Percentiles rank a stretch among this genome's conserved stretches.
These are phyloP conservation scores for Coniosporium apollinis DNA, from an alignment of 495 filamentous ascomycete species.

Conservation along the genomic window DNA sequence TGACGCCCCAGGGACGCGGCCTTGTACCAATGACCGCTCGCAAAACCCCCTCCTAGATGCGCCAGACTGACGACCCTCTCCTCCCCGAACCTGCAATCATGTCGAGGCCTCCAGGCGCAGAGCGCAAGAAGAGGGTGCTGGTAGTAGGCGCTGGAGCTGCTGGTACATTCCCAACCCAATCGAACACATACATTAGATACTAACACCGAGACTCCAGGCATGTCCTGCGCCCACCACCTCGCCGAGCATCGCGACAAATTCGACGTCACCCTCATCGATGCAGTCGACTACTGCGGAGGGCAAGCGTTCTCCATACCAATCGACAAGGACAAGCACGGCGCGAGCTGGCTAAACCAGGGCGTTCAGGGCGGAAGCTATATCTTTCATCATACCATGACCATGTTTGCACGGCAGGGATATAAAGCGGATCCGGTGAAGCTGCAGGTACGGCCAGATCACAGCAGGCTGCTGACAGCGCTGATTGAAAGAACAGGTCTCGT, in stretches of 20 bases:
- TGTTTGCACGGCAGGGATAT: constrained; percentile 53
- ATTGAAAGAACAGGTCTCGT: constrained; percentile 35
- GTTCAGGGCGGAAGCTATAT: constrained; percentile 67
- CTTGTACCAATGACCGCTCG: too few species aligned
- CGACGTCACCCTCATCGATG: constrained; percentile 57
- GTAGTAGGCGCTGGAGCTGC: constrained; percentile 26
- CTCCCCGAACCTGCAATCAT: too few species aligned
- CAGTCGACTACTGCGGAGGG: constrained; percentile 50
- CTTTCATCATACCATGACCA: constrained; percentile 69
- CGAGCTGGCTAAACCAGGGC: constrained; percentile 68
- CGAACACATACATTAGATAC: not conserved
- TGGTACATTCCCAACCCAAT: constrained; percentile 9
- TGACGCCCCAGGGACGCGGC: too few species aligned
- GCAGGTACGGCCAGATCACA: constrained; percentile 26
- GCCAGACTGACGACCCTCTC: too few species aligned
- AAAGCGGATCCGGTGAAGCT: constrained; percentile 53
- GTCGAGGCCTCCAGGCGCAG: too few species aligned
- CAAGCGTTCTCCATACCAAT: constrained; percentile 66
- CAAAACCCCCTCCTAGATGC: too few species aligned
- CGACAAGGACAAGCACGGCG: constrained; percentile 47
- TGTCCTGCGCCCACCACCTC: constrained; percentile 60
- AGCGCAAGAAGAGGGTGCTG: constrained; percentile 19
- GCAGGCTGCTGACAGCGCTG: not conserved
- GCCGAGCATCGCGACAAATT: constrained; percentile 59
- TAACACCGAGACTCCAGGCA: constrained; percentile 20